Conservation (phyloP, 2,329 filamentous ascomycete genomes). For the Rhytidhysteron rufulum region DNA sequence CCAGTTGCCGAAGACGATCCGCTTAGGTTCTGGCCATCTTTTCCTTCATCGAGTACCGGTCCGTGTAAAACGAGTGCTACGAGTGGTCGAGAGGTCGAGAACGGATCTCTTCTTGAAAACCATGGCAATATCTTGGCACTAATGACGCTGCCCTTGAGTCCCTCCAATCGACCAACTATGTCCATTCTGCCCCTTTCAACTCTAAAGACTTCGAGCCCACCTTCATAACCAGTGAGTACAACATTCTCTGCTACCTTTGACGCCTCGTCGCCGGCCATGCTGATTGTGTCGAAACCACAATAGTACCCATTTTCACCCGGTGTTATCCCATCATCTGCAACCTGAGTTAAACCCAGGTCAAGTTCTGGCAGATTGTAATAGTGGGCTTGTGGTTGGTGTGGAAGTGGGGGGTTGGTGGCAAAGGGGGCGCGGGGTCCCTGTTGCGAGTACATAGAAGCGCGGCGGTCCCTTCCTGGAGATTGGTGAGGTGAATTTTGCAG, state of each 20-base stretch:
- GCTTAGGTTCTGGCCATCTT: conserved; percentile 29
- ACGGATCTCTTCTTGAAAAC: conserved; percentile 51
- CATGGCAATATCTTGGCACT: conserved; percentile 80
- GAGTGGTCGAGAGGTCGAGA: conserved; percentile 62
- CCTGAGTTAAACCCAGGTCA: conserved; percentile 54
- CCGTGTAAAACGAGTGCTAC: conserved; percentile 79
- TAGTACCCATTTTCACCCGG: conserved; percentile 69
- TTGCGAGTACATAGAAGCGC: conserved; percentile 54
- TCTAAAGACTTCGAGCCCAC: conserved; percentile 70
- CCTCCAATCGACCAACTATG: conserved; percentile 66
- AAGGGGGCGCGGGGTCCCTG: conserved; percentile 41
- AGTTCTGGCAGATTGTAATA: conserved; percentile 74
- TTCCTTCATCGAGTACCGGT: conserved; percentile 55
- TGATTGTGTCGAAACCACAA: conserved; percentile 74
- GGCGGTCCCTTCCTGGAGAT: conserved; percentile 34
- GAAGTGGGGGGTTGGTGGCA: conserved; percentile 58
- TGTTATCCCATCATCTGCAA: conserved; percentile 49
- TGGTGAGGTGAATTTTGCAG: conserved; percentile 29
- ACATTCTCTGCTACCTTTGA: conserved; percentile 55
- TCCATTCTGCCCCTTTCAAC: conserved; percentile 70
- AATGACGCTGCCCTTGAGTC: conserved; percentile 73
- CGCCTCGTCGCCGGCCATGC: conserved; percentile 43
- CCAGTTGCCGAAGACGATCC: conserved; percentile 31
- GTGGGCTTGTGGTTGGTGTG: conserved; percentile 72
- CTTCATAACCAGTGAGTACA: conserved; percentile 74